phyloP scores from a whole-genome alignment of 306 rosid genomes.

The Sesbania bispinosa region DNA sequence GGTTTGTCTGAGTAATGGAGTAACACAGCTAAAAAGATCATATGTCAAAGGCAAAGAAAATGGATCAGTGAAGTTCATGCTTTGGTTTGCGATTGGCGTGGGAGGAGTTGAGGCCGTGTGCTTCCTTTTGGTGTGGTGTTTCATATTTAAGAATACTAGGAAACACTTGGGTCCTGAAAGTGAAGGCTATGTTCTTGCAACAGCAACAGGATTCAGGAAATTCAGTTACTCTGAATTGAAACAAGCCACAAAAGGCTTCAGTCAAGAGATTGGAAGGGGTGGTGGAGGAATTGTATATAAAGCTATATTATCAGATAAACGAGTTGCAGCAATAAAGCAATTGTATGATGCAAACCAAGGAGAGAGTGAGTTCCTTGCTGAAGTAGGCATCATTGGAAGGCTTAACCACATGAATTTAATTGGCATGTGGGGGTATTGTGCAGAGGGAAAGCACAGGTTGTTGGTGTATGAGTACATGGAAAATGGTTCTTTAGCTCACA shows the following conservation, averaged over 20 bases:
- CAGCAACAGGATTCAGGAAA: not conserved
- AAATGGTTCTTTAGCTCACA: not conserved
- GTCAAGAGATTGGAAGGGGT: conserved; percentile 6
- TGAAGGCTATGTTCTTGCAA: not conserved
- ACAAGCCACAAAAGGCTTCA: not conserved
- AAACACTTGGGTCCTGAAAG: not conserved
- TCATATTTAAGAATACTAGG: not conserved
- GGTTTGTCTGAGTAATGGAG: conserved; percentile 1
- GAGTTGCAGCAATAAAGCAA: not conserved
- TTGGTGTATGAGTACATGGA: conserved; percentile 10
- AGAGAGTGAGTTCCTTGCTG: conserved; percentile 7
- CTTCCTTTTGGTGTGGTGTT: not conserved
- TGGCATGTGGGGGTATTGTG: conserved; percentile 16
- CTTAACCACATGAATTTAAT: conserved; percentile 15
- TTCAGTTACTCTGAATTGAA: not conserved
- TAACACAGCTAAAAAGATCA: not conserved
- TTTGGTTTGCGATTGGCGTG: not conserved
- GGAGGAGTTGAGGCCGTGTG: not conserved
- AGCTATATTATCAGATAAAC: not conserved
- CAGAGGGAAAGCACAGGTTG: not conserved
- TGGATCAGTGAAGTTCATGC: not conserved
- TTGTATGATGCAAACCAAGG: not conserved
- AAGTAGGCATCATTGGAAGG: conserved; percentile 11
- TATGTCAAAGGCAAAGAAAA: not conserved
- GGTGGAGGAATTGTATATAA: conserved; percentile 2